A percentile compares a stretch with the other conserved stretches of the same genome.
These are phyloP conservation scores for Ustilago esculenta DNA, from an alignment of 1,284 basidiomycete species.

Conservation along the genomic window DNA sequence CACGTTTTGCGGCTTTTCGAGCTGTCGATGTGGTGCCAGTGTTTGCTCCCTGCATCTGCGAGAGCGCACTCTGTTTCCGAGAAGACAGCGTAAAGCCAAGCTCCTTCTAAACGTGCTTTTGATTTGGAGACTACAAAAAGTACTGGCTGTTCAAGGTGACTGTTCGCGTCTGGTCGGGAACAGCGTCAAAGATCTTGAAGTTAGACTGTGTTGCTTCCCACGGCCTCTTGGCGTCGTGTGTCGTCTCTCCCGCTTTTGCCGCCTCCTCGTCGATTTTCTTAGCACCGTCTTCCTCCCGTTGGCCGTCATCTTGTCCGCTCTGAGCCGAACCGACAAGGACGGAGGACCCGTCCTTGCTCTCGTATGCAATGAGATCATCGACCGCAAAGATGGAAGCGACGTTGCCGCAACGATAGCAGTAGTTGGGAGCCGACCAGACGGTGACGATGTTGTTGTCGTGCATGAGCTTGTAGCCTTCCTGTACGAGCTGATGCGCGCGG, in stretches of 20 bases:
- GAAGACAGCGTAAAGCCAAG: no score
- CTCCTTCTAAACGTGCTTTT: no score
- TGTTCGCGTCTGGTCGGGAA: slow-evolving; percentile 43
- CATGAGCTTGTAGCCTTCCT: slow-evolving; percentile 95
- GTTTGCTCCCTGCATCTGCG: no score
- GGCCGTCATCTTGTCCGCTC: slow-evolving; percentile 77
- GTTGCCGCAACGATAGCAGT: slow-evolving; percentile 98
- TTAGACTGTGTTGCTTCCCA: slow-evolving; percentile 53
- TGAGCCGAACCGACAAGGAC: slow-evolving; percentile 88
- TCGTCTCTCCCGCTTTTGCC: background rate
- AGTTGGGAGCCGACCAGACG: slow-evolving; percentile 98
- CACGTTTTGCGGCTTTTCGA: no score
- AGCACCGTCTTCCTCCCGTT: slow-evolving; percentile 46
- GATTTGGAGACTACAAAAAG: slow-evolving; percentile 16
- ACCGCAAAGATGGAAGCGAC: slow-evolving; percentile 96
- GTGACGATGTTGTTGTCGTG: slow-evolving; percentile 96
- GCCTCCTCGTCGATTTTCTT: slow-evolving; percentile 4
- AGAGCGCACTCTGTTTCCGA: no score
- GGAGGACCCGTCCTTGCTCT: slow-evolving; percentile 33
- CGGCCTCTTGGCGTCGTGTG: slow-evolving; percentile 11
- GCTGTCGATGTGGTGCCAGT: no score
- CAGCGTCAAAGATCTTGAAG: slow-evolving; percentile 69
- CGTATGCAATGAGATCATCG: slow-evolving; percentile 65
- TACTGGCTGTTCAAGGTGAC: slow-evolving; percentile 43
- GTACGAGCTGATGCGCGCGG: slow-evolving; percentile 96